phyloP scores from a whole-genome alignment of 1,284 basidiomycete species.

The Ustilago tritici region DNA sequence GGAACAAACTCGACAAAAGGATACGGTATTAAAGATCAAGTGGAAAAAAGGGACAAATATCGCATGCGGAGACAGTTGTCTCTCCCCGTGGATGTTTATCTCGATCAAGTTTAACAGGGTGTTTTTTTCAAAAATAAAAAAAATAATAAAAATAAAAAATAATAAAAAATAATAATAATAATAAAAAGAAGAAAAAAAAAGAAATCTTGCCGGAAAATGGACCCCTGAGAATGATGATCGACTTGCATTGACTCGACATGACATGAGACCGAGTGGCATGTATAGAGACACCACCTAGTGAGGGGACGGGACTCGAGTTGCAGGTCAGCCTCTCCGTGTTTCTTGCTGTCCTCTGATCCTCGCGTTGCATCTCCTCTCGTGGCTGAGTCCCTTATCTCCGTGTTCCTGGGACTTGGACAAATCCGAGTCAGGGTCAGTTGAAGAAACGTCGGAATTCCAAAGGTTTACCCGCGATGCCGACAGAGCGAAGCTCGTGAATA shows the following conservation, averaged over 20 bases:
- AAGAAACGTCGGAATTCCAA: not conserved
- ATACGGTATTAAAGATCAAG: not conserved
- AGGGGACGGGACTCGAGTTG: not conserved
- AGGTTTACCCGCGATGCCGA: too few species aligned
- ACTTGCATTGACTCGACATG: conserved; percentile 4
- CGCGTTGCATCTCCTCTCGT: not conserved
- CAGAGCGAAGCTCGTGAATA: too few species aligned
- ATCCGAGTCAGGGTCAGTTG: conserved; percentile 13
- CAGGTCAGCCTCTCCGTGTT: not conserved
- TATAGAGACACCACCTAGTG: not conserved
- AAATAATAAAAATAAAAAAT: too few species aligned
- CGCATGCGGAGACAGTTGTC: not conserved
- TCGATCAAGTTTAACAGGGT: not conserved
- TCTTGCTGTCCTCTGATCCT: not conserved
- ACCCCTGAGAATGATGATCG: not conserved
- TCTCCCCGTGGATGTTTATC: not conserved
- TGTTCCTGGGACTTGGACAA: not conserved
- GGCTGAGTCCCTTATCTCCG: not conserved
- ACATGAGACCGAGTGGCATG: conserved; percentile 9
- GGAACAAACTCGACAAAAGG: not conserved
- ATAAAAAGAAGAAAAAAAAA: not conserved
- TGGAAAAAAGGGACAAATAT: not conserved
- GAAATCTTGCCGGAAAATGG: not conserved
- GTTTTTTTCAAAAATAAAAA: not conserved
- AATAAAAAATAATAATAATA: too few species aligned